Evolutionary conservation across 106 monocot genomes (phyloP), one percentile per base, ranked within the genome.

Genomic region (Chionographis japonica): DNA sequence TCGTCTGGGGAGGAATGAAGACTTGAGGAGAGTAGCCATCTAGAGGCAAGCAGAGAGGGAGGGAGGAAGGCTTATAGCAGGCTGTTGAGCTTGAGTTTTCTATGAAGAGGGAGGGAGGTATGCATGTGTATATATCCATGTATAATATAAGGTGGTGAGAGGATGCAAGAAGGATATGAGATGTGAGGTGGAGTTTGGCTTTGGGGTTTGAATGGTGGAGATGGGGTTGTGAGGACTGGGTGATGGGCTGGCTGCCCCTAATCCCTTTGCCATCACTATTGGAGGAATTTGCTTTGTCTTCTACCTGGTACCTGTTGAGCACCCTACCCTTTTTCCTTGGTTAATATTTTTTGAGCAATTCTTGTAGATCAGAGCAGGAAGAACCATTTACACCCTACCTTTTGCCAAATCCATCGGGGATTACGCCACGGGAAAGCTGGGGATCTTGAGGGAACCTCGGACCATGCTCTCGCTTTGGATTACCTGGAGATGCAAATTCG

Each of bases 1-100:
- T 58, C 74, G 88, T 72, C 73, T 84, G 5, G 88, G 88, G 61
- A 95, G 86, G 86, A 91, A 88, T n/a, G 91, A 95, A 14, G 91
- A 86, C 77, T 88, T 95, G 79, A 95, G 91, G 81, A 88, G 77
- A 54, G 91, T 79, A 40, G 91, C 85, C 20, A 27, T 27, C 27
- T 27, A 27, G 95, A 91, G 12, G 91, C 95, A 91, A 95, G 36
- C 0, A 6, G 40, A 5, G 50, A 51, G n/a, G 18, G 40, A 43
- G 15, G 20, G 62, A 11, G 39, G 2, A 3, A 39, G 57, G 12
- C 27, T 42, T 38, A n/a, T 18, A 12, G 46, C 53, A 72, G 11
- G 36, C 27, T 5, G 15, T 4, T 4, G 51, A 20, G 6, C n/a
- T 60, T 49, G 59, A 12, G 12, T 35, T 12, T 37, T 36, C 35